Evolutionary conservation across 192 early-diverging fungal genomes (phyloP).

Genomic region (Mortierella hygrophila): DNA sequence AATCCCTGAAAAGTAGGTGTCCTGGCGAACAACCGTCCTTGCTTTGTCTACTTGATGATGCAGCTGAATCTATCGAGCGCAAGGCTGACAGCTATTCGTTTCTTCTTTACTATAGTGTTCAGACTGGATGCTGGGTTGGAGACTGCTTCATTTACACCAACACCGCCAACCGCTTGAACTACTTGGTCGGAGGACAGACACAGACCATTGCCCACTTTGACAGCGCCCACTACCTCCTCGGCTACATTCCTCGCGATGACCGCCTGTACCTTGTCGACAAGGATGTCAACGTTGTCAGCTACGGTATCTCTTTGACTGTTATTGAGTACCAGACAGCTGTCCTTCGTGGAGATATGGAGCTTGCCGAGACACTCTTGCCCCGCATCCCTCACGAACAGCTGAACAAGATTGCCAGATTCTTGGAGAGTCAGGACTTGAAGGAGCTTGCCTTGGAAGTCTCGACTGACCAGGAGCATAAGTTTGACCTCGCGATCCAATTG

Average conservation of each 20-base stretch:
- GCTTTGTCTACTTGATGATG: constrained; percentile 3
- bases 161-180: constrained; percentile 91
- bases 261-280: constrained; percentile 96
- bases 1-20: constrained; percentile 80
- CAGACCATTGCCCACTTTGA: constrained; percentile 99
- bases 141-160: constrained; percentile 99
- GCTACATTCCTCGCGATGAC: constrained; percentile 95
- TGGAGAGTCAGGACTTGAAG: constrained; percentile 93
- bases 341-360: constrained; percentile 91
- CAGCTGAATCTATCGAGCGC: not conserved
- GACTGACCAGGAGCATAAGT: constrained; percentile 94
- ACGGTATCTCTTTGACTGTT: constrained; percentile 90
- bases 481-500: constrained; percentile 94
- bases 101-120: constrained; percentile 70
- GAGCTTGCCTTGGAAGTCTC: constrained; percentile 96
- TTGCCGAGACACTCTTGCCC: constrained; percentile 85
- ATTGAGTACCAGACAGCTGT: constrained; percentile 99
- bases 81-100: not conserved
- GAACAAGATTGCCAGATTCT: constrained; percentile 93
- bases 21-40: not conserved
- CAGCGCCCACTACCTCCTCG: constrained; percentile 88
- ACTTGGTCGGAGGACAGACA: constrained; percentile 94
- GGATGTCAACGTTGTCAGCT: constrained; percentile 93
- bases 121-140: constrained; percentile 98
- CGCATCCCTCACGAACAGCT: constrained; percentile 90